Conservation (phyloP, 257 asterid genomes). For the Lycium ferocissimum region DNA sequence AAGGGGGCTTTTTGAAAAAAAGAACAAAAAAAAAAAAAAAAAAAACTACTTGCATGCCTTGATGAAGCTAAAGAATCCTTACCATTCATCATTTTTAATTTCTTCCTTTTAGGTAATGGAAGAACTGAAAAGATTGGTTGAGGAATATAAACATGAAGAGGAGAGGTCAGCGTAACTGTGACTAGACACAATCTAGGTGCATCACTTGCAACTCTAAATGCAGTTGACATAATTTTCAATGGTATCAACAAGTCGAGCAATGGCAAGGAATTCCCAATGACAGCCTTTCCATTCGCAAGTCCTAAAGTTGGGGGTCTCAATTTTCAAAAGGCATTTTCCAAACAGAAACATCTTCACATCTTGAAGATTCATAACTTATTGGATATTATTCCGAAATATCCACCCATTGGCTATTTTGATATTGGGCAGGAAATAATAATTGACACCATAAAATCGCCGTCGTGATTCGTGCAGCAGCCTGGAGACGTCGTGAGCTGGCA, state of each 20-base stretch:
- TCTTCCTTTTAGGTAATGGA: constrained; percentile 53
- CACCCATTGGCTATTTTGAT: constrained; percentile 11
- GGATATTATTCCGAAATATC: neutral
- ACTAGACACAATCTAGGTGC: constrained; percentile 91
- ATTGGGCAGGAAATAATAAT: neutral
- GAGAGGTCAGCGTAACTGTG: constrained; percentile 68
- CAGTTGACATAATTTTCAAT: constrained; percentile 31
- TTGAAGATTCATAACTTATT: neutral
- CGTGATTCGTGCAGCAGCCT: constrained; percentile 51
- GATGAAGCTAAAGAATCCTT: neutral
- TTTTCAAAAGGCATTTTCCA: constrained; percentile 4
- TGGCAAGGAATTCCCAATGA: neutral
- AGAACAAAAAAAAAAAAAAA: no score
- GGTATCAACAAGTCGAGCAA: neutral
- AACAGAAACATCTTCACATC: neutral
- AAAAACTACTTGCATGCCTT: constrained; percentile 24
- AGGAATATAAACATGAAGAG: constrained; percentile 67
- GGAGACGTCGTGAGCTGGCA: constrained; percentile 58
- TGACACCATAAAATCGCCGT: neutral
- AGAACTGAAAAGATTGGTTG: constrained; percentile 69
- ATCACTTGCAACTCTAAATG: constrained; percentile 66
- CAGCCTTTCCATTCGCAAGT: constrained; percentile 1
- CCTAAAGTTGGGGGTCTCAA: constrained; percentile 16
- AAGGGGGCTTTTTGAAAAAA: no score
- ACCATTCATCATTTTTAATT: neutral